These are phyloP conservation scores for Stevia rebaudiana DNA, from an alignment of 140 eudicot species.

Conservation along the genomic window DNA sequence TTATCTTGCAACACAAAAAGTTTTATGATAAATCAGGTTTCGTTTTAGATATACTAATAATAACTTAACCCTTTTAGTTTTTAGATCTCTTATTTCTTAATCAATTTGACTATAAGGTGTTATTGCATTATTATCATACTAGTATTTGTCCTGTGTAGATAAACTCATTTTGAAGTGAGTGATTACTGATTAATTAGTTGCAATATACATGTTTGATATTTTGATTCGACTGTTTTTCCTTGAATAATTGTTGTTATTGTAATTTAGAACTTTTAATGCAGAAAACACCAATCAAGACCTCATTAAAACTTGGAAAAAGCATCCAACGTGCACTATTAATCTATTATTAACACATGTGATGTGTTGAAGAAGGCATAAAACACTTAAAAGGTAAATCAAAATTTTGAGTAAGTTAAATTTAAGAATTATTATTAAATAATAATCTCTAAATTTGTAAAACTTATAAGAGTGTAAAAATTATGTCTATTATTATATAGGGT, in stretches of 20 bases:
- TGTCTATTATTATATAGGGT: too few relatives aligned
- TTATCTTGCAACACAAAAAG: too few relatives aligned
- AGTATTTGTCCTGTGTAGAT: background rate
- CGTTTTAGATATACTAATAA: too few relatives aligned
- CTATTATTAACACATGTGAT: background rate
- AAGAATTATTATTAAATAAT: background rate
- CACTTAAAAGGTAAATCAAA: too few relatives aligned
- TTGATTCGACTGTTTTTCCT: background rate
- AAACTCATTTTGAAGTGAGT: background rate
- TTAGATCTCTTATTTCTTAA: too few relatives aligned
- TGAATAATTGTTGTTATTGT: background rate
- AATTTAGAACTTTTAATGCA: background rate
- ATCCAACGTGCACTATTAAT: background rate
- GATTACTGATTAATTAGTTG: background rate
- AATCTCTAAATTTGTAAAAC: background rate
- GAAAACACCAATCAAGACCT: background rate
- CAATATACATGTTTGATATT: background rate
- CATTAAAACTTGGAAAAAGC: slow-evolving; percentile 1
- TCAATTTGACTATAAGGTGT: too few relatives aligned
- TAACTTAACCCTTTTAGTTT: too few relatives aligned
- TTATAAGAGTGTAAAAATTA: too few relatives aligned
- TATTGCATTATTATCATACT: background rate
- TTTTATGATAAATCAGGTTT: too few relatives aligned
- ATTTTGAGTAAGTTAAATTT: background rate
- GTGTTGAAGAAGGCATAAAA: background rate